Base-by-base conservation (phyloP, 2,329 filamentous ascomycete genomes). In the Lachnellula hyalina region DNA sequence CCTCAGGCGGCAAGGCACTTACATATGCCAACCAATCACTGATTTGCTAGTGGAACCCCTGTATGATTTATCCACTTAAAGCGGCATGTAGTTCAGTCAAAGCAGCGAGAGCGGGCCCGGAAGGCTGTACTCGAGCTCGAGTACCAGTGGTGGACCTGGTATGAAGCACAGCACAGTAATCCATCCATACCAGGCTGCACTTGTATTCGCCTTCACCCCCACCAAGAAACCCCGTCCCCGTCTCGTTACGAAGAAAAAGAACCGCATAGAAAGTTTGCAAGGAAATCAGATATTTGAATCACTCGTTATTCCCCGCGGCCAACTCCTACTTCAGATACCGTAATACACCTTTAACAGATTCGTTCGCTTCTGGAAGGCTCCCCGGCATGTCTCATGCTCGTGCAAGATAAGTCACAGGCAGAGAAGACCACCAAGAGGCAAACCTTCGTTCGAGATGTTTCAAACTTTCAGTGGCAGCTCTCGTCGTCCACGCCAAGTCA, bases 391-490 rank as follows among this genome's bases (percentile, higher is more conserved):
- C 45, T 63, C 54, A 53, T 55, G 42, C 45, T 63, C 54, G 53
- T 55, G 42, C 41, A 55, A 38, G 50, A 58, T 64, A 63, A 58
- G 50, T 47, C 32, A 52, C 11, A 51, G 36, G 34, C 25, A 42
- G 36, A 35, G 36, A 41, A 59, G 41, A 52, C 52, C 51, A 46
- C 46, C 58, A 51, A 61, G 56, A 41, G 60, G 35, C 34, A 41
- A 35, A 40, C 40, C 58, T 49, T 51, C 32, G 28, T 55, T 52
- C 68, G 70, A 68, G 63, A 96, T 96, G 93, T 95, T 94, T 74
- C 86, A 88, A 58, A 91, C 88, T 52, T 99, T 99, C 75, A 94
- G 89, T 23, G 94, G 94, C 64, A 89, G 76, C 73, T 89, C 90
- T 65, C 86, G 90, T 67, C 88, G 89, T 63, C 86, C 87, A 58